Percentiles rank a stretch among this genome's conserved stretches.
These are phyloP conservation scores for Pholiota adiposa DNA, from an alignment of 1,284 basidiomycete species.

Conservation along the genomic window DNA sequence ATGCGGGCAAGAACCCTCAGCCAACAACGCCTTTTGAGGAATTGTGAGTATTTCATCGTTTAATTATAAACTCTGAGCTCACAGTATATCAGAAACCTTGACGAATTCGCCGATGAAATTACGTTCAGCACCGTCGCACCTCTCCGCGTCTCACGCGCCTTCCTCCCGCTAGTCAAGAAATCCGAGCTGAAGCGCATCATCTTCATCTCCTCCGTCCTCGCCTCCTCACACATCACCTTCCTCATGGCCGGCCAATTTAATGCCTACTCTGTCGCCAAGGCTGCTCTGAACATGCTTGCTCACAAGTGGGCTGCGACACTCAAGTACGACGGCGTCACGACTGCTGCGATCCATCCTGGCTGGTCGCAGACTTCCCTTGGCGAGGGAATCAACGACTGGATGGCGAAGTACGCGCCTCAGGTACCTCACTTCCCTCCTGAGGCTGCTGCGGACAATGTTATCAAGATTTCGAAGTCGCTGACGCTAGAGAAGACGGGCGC, in stretches of 20 bases:
- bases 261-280: no score
- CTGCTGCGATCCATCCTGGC: slow-evolving; percentile 24
- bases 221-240: no score
- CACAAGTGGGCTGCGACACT: slow-evolving; percentile 16
- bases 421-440: slow-evolving; percentile 19
- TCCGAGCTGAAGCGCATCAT: no score
- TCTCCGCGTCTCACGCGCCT: neutral
- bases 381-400: slow-evolving; percentile 20
- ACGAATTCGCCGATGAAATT: no score
- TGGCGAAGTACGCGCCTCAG: slow-evolving; percentile 20
- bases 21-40: slow-evolving; percentile 23
- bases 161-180: neutral
- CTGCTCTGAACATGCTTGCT: slow-evolving; percentile 3
- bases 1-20: slow-evolving; percentile 24
- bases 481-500: neutral
- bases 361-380: slow-evolving; percentile 22
- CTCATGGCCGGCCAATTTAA: no score
- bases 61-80: no score
- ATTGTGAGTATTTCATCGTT: slow-evolving; percentile 23
- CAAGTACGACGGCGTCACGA: slow-evolving; percentile 20
- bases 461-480: slow-evolving; percentile 6
- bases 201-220: neutral
- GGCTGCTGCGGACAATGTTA: slow-evolving; percentile 18
- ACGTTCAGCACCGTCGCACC: no score
- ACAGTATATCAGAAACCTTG: slow-evolving; percentile 23